Base-by-base conservation (phyloP, 331 rosid genomes). In the Stylosanthes scabra region DNA sequence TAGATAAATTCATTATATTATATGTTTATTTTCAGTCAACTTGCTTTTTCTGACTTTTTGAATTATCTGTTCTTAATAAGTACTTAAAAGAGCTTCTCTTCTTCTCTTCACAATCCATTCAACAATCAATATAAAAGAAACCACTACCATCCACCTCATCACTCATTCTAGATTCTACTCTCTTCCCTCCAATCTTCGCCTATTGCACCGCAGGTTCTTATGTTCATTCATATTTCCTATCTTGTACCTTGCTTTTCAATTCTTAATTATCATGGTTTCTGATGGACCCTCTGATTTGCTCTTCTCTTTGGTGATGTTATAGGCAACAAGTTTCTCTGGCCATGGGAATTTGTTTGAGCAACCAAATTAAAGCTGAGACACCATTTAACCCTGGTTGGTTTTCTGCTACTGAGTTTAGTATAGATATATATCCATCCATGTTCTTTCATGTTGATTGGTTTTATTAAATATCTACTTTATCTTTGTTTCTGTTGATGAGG, bases 341-440 rank as follows among this genome's bases (percentile, higher is more conserved):
- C 80, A 93, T 93, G 98, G 97, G 98, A 86, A 14, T 83, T 83
- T 90, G 98, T 85, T 77, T 88, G 16, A 83, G 97, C 66, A 60
- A 82, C 76, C 81, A 59, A 70, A 73, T 84, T 64, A 93, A 91
- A 86, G 85, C 86, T 55, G 92, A 77, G 71, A 80, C 83, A 85
- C 66, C 70, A 29, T 59, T 9, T 68, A 82, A 78, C 63, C 61
- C 88, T 72, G 96, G 98, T 93, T 20, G 4, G 39, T 7, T 31
- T 0, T 25, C 16, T 27, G 55, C 6, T 39, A 3, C 42, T 15
- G 25, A 49, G 20, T 70, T 46, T 64, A 15, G 20, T 70, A 39
- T 64, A 15, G 50, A n/a, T n/a, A 72, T 52, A 7, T 52, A 15
- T 63, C 57, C n/a, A 15, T 63, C 50, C n/a, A 10, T 59, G 16